These are phyloP conservation scores for Ceratobasidium theobromae DNA, from an alignment of 1,284 basidiomycete species.

Conservation along the genomic window DNA sequence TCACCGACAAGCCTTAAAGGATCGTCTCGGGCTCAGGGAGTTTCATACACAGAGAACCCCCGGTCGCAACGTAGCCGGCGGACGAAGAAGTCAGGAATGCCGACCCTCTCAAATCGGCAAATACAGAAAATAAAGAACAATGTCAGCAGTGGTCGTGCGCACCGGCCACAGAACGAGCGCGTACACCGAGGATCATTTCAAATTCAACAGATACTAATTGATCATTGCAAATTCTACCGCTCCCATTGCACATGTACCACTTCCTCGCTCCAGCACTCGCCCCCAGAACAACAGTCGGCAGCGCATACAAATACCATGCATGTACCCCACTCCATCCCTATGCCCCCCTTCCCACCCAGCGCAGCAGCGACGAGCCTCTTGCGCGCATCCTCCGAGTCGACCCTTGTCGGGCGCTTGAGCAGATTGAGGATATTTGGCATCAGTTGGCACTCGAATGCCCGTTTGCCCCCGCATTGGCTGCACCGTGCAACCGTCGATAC, in stretches of 20 bases:
- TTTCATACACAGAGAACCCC: background rate
- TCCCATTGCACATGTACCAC: constrained; percentile 74
- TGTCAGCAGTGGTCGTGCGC: background rate
- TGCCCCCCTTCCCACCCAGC: constrained; percentile 48
- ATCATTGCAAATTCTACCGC: background rate
- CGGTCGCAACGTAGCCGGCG: background rate
- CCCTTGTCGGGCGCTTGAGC: constrained; percentile 44
- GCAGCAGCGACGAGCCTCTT: constrained; percentile 55
- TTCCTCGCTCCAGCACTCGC: constrained; percentile 71
- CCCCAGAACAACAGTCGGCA: constrained; percentile 62
- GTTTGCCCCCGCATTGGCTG: constrained; percentile 56
- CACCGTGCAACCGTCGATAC: constrained; percentile 53
- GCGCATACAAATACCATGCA: constrained; percentile 77
- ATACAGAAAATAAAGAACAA: background rate
- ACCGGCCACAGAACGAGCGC: background rate
- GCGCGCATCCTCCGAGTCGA: constrained; percentile 54
- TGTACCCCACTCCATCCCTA: constrained; percentile 82
- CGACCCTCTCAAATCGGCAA: background rate
- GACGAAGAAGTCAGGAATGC: background rate
- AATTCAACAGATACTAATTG: too few relatives aligned
- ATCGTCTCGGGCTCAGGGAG: background rate
- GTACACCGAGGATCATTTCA: too few relatives aligned
- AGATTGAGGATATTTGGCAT: constrained; percentile 86
- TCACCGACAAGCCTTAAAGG: background rate
- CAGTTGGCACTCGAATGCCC: constrained; percentile 80